These are phyloP conservation scores for Termitomyces sp. DNA, from an alignment of 768 basidiomycete genomes.

Conservation along the genomic window DNA sequence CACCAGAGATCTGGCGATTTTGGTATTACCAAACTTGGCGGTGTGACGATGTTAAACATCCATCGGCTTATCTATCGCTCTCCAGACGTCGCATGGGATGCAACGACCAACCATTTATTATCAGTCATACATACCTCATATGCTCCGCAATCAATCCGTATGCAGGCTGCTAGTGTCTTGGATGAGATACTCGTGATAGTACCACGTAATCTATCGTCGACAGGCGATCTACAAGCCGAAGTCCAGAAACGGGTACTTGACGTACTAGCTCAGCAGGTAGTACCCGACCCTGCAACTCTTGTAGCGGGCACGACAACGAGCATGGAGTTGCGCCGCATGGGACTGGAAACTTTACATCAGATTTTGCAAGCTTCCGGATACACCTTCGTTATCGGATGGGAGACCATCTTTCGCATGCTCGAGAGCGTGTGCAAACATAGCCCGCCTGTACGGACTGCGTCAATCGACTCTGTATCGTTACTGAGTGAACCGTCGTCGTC, in stretches of 20 bases:
- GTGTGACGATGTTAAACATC: slow-evolving; percentile 77
- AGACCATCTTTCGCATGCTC: slow-evolving; percentile 87
- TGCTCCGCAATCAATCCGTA: slow-evolving; percentile 73
- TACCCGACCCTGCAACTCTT: slow-evolving; percentile 34
- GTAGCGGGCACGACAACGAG: slow-evolving; percentile 34
- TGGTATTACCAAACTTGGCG: slow-evolving; percentile 82
- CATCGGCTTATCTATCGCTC: slow-evolving; percentile 82
- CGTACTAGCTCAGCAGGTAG: slow-evolving; percentile 77
- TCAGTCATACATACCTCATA: slow-evolving; percentile 62
- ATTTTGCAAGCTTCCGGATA: slow-evolving; percentile 91
- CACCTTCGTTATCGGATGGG: slow-evolving; percentile 90
- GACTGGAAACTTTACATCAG: slow-evolving; percentile 82
- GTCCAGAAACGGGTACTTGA: slow-evolving; percentile 84
- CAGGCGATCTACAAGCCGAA: slow-evolving; percentile 56
- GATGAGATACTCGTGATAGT: slow-evolving; percentile 80
- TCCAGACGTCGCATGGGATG: slow-evolving; percentile 80
- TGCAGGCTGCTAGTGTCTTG: slow-evolving; percentile 84
- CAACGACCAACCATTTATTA: slow-evolving; percentile 75
- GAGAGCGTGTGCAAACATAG: slow-evolving; percentile 76
- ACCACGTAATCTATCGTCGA: slow-evolving; percentile 59
- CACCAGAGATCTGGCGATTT: slow-evolving; percentile 87
- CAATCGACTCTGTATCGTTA: slow-evolving; percentile 34
- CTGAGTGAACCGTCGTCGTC: slow-evolving; percentile 38
- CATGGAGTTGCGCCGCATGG: slow-evolving; percentile 83
- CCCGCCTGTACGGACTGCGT: slow-evolving; percentile 24